Percentiles rank a stretch among this genome's conserved stretches.
Conservation (phyloP, 129 eudicot genomes). For the Flaveria robusta region DNA sequence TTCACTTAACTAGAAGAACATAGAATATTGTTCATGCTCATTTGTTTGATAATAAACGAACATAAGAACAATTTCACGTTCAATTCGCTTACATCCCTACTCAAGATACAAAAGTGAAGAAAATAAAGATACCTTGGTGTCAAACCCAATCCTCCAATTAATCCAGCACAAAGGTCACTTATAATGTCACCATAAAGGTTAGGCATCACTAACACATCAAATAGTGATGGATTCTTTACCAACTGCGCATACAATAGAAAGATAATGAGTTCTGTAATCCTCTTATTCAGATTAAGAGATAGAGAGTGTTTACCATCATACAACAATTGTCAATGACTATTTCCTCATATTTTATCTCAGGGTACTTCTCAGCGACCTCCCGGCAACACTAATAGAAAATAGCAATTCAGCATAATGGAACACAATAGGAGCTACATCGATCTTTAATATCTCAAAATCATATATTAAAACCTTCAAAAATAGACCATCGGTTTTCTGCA, state of each 20-base stretch:
- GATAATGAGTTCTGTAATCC: conserved; percentile 1
- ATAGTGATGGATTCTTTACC: conserved; percentile 92
- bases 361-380: conserved; percentile 96
- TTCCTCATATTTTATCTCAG: conserved; percentile 89
- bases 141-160: conserved; percentile 84
- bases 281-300: background rate
- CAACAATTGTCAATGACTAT: conserved; percentile 93
- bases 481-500: conserved; percentile 97
- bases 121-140: conserved; percentile 71
- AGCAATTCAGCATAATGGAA: conserved; percentile 21
- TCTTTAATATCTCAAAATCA: conserved; percentile 7
- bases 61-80: background rate
- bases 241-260: conserved; percentile 48
- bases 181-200: conserved; percentile 89
- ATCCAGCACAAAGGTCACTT: conserved; percentile 96
- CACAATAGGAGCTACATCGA: background rate
- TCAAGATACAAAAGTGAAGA: conserved; percentile 2
- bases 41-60: background rate
- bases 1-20: background rate
- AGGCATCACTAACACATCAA: conserved; percentile 93
- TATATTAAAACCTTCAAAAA: conserved; percentile 66
- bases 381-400: conserved; percentile 68
- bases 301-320: conserved; percentile 68
- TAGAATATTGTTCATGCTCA: background rate
- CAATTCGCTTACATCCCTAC: background rate